Evolutionary conservation across 768 basidiomycete genomes (phyloP), one percentile per base, ranked within the genome.

Genomic region (Lyophyllum atratum): DNA sequence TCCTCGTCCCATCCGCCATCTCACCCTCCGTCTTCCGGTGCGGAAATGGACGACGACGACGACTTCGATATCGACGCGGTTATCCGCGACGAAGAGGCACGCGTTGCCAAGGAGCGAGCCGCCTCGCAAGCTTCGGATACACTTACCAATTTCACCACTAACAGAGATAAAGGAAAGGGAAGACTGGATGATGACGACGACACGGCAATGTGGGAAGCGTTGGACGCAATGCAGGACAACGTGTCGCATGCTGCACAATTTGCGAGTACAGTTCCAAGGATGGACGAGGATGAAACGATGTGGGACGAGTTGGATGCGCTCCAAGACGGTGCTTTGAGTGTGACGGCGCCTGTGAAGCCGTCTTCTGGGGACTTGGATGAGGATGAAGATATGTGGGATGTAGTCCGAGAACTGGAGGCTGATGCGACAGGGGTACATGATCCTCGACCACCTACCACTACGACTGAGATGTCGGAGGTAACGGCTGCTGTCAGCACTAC

Each of bases 371-470:
- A 33, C 52, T 24, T 48, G n/a, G 49, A 68, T n/a, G 75, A 76
- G n/a, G 86, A 88, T 50, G 85, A 88, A 40, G 89, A 90, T 6
- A 82, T 91, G 80, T 92, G 92, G 86, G 81, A 85, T 60, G 76
- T 87, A 40, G 72, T 90, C 52, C 65, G 80, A 39, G 84, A 89
- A 65, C 70, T 85, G 31, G 85, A 84, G 56, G 49, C 68, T 40
- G 45, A 53, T 10, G 66, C 71, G 12, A 55, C 67, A 5, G 65
- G 66, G 15, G 63, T 55, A 55, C 50, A 33, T 49, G 52, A 40
- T 47, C 63, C 64, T 11, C 53, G 59, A 31, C 19, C 58, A 2
- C 37, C 46, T 28, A 15, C 49, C 44, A 43, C 31, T 42, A 33
- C 43, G 52, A 44, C 45, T 58, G 37, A 43, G 49, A 29, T 22